These are phyloP conservation scores for Claviceps paspali DNA, from an alignment of 2,329 filamentous ascomycete genomes.

Conservation along the genomic window DNA sequence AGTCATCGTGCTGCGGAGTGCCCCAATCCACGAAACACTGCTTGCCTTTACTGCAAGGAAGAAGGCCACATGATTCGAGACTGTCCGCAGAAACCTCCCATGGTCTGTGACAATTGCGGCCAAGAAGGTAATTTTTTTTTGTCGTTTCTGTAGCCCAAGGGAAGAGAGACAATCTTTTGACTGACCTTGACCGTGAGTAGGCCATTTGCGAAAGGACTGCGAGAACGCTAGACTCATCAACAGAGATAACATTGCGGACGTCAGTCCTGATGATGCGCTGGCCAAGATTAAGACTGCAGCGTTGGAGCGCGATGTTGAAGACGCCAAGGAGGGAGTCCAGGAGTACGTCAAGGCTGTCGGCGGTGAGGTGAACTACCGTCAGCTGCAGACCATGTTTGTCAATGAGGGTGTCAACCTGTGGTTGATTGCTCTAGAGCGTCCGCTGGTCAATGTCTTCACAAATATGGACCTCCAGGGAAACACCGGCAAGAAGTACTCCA, in stretches of 20 bases:
- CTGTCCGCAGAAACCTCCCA: slow-evolving; percentile 44
- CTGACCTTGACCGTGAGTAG: slow-evolving; percentile 22
- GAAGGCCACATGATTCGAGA: slow-evolving; percentile 41
- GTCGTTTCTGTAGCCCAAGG: no score
- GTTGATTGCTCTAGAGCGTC: slow-evolving; percentile 47
- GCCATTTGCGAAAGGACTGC: slow-evolving; percentile 41
- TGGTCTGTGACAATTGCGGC: slow-evolving; percentile 45
- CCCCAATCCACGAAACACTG: slow-evolving; percentile 16
- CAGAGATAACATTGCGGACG: slow-evolving; percentile 31
- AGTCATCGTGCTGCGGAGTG: slow-evolving; percentile 22
- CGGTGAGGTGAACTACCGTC: slow-evolving; percentile 40
- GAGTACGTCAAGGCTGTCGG: slow-evolving; percentile 44
- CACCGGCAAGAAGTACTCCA: slow-evolving; percentile 45
- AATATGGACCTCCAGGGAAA: slow-evolving; percentile 62
- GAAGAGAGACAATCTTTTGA: background rate
- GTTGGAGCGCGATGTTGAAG: slow-evolving; percentile 40
- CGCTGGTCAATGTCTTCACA: slow-evolving; percentile 40
- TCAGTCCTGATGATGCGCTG: slow-evolving; percentile 43
- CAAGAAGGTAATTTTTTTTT: slow-evolving; percentile 33
- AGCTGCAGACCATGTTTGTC: slow-evolving; percentile 48
- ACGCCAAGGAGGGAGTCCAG: slow-evolving; percentile 42
- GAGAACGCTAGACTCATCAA: slow-evolving; percentile 44
- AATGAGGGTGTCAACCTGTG: slow-evolving; percentile 36
- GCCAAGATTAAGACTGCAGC: slow-evolving; percentile 35
- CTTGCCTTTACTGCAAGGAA: slow-evolving; percentile 32